These are phyloP conservation scores for Cyberlindnera samutprakarnensis DNA, from an alignment of 805 yeast species.

Conservation along the genomic window DNA sequence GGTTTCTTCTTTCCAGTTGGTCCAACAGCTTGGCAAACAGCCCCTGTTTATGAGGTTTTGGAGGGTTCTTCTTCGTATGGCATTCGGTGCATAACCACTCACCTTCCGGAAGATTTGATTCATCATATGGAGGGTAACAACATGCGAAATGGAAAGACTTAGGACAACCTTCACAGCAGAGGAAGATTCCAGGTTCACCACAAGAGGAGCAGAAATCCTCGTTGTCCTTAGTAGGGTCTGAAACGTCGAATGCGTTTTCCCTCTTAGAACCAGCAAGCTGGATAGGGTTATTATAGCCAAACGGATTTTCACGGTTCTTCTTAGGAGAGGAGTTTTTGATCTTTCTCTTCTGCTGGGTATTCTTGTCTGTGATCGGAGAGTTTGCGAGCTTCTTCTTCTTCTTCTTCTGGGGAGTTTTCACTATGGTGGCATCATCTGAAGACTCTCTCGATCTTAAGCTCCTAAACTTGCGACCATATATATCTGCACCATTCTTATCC, in stretches of 20 bases:
- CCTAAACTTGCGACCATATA: slow-evolving; percentile 11
- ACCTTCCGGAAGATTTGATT: slow-evolving; percentile 69
- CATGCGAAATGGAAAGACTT: slow-evolving; percentile 87
- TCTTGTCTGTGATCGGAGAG: slow-evolving; percentile 8
- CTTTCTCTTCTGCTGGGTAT: slow-evolving; percentile 14
- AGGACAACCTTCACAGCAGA: slow-evolving; percentile 94
- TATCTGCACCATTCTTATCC: slow-evolving; percentile 4
- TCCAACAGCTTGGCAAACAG: slow-evolving; percentile 53
- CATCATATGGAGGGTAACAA: slow-evolving; percentile 83
- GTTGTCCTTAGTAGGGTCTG: slow-evolving; percentile 38
- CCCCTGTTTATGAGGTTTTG: slow-evolving; percentile 26
- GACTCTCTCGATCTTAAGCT: not conserved
- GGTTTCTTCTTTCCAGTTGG: slow-evolving; percentile 50
- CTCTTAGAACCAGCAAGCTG: slow-evolving; percentile 27
- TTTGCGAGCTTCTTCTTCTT: slow-evolving; percentile 10
- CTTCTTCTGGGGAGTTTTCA: slow-evolving; percentile 9
- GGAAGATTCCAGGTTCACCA: slow-evolving; percentile 79
- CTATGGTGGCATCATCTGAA: slow-evolving; percentile 4
- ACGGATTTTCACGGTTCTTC: slow-evolving; percentile 32
- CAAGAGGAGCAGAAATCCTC: slow-evolving; percentile 92
- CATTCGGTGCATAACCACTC: slow-evolving; percentile 89
- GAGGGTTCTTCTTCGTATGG: slow-evolving; percentile 33
- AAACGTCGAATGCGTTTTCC: slow-evolving; percentile 21
- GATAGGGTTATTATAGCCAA: slow-evolving; percentile 31
- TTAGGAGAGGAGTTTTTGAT: slow-evolving; percentile 24